A percentile compares a stretch with the other conserved stretches of the same genome.
These are phyloP conservation scores for Setaria italica DNA, from an alignment of 202 grass and related monocot species.

Conservation along the genomic window DNA sequence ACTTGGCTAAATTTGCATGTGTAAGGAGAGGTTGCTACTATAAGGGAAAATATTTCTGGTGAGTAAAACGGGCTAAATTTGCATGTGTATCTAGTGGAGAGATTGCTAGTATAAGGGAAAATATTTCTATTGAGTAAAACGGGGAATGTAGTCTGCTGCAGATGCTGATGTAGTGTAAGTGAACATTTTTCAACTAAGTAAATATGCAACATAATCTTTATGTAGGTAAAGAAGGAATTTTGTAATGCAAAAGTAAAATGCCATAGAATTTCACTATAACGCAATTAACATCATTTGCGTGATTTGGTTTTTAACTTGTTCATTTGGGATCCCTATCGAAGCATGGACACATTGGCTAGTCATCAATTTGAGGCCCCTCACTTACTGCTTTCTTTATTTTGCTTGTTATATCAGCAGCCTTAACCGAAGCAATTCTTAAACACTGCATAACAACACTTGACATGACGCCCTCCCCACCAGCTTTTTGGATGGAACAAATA, in stretches of 20 bases:
- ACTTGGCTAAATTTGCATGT: background rate
- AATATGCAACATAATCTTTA: background rate
- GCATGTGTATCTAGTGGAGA: background rate
- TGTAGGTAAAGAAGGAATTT: background rate
- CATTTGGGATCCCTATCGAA: background rate
- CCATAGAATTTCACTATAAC: background rate
- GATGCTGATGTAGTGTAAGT: background rate
- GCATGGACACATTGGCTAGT: background rate
- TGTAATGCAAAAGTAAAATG: background rate
- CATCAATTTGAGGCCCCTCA: conserved; percentile 5
- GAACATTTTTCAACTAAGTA: background rate
- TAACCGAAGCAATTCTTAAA: conserved; percentile 82
- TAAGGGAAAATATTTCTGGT: background rate
- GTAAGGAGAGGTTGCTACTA: background rate
- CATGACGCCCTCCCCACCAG: conserved; percentile 82
- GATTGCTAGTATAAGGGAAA: background rate
- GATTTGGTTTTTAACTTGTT: background rate
- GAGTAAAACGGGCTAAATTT: background rate
- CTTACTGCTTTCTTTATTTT: conserved; percentile 88
- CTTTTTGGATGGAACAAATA: conserved; percentile 92
- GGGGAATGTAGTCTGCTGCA: background rate
- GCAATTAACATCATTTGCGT: background rate
- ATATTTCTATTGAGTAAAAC: background rate
- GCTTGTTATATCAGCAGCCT: conserved; percentile 89
- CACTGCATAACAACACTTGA: conserved; percentile 92